phyloP scores from a whole-genome alignment of 495 filamentous ascomycete genomes.

The Neurospora sp. region DNA sequence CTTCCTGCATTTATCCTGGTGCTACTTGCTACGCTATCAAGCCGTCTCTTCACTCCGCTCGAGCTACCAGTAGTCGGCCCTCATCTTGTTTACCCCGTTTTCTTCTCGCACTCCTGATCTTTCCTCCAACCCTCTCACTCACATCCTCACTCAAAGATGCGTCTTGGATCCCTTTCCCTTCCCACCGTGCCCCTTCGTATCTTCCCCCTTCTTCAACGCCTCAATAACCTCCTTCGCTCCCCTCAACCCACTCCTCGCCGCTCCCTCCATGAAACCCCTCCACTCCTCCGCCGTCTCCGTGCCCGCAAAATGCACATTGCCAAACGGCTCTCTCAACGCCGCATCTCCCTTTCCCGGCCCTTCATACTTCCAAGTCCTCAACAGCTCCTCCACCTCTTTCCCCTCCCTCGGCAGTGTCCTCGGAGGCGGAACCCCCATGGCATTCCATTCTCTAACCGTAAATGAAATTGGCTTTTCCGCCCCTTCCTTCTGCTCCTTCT shows the following conservation, averaged over 20 bases:
- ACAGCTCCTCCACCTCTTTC: neutral
- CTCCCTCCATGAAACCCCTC: conserved; percentile 44
- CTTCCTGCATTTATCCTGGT: neutral
- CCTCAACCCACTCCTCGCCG: conserved; percentile 26
- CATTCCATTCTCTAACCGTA: neutral
- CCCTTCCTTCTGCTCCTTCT: neutral
- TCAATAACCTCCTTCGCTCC: conserved; percentile 28
- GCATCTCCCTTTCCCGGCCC: conserved; percentile 10
- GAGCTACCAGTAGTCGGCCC: neutral
- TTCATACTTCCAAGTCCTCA: neutral
- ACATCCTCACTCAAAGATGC: neutral
- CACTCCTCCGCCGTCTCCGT: conserved; percentile 35
- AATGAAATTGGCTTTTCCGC: neutral
- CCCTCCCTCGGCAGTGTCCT: neutral
- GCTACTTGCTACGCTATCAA: neutral
- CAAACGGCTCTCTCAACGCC: conserved; percentile 15
- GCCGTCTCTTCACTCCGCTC: neutral
- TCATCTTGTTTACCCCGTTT: neutral
- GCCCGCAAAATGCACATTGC: conserved; percentile 38
- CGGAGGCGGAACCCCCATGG: neutral
- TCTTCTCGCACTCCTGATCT: neutral
- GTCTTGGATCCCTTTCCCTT: neutral
- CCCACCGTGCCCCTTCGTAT: neutral
- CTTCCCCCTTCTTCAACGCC: neutral
- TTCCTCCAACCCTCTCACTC: neutral